Base-by-base conservation (phyloP, 2,329 filamentous ascomycete genomes). In the Cryphonectria parasitica region DNA sequence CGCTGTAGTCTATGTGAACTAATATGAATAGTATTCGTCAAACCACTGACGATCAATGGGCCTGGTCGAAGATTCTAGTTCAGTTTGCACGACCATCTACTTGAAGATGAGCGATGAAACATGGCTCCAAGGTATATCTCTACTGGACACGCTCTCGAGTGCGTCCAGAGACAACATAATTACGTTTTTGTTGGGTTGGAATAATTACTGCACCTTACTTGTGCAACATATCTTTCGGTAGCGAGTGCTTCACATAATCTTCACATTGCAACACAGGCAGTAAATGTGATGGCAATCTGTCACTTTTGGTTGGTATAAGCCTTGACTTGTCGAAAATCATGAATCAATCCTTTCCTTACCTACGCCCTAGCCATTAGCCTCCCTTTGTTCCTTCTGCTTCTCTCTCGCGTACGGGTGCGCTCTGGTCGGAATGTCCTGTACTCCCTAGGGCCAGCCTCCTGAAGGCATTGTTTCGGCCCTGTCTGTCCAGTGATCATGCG, bases 241-340 rank as follows among this genome's bases (percentile, higher is more conserved):
- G 45, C 10, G 11, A 56, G 52, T 13, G 11, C 58, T 36, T 56
- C 13, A 63, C 25, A 45, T 5, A 39, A 25, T 64, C 39, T 69
- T 66, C 64, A 71, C 64, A 31, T 52, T 52, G 64, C 31, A 11
- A 34, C 56, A 6, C 36, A 61, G 36, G 54, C 52, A 69, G 36
- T 71, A 54, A 10, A 15, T 36, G 39, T 64, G 69, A 39, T 58
- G 49, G 60, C 65, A 66, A 72, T 64, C 71, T 72, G 68, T 65
- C 58, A 66, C n/a, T 72, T 72, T 49, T 68, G 66, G 68, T 72
- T 72, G 71, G 71, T 70, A 72, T 72, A 72, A 72, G 71, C 71
- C 66, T 72, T 49, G 62, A 72, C 62, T 70, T 58, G 67, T 41
- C 43, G 45, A 64, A 52, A 60, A 17, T 39, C 52, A 62, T n/a